Base-by-base conservation (phyloP, 306 rosid genomes). In the Quercus glauca region DNA sequence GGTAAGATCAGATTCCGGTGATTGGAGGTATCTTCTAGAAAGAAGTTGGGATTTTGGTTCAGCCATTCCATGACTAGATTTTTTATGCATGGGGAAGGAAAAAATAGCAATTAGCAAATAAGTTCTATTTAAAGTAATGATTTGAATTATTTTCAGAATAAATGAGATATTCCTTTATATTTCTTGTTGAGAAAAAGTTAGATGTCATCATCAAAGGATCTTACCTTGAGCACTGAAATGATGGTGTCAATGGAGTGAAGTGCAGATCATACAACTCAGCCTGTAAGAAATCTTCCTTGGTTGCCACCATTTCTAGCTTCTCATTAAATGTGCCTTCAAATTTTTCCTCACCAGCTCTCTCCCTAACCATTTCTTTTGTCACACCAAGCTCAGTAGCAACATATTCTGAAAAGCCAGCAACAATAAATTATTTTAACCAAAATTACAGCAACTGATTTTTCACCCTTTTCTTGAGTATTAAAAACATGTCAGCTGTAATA, bases 191-290 rank as follows among this genome's bases (percentile, higher is more conserved):
- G 52, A 45, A 43, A 18, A 56, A 57, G 19, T 55, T 17, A 45
- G 68, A 26, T n/a, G 26, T 37, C 29, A 60, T 28, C 49, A 53
- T 25, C 67, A 65, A 55, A 67, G 37, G 75, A 64, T 55, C 91
- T 83, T 88, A 91, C 97, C 80, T 81, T 5, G 86, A 85, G 76
- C 83, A 83, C 58, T 85, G 84, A 59, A 90, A 73, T 29, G 82
- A 78, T 25, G 94, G 88, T 8, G 93, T 83, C 71, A 73, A 23
- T 15, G 89, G 91, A 4, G 87, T 70, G 81, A 82, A 80, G 84
- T 25, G 88, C 12, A 26, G 58, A 74, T 80, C 61, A 69, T 52
- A 33, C 29, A 55, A 65, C 64, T 82, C 88, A 21, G 75, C 28
- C 45, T 35, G 60, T 19, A 59, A 69, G 59, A 77, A 75, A 80